These are phyloP conservation scores for Paxillus ammoniavirescens DNA, from an alignment of 768 basidiomycete genomes.

Conservation along the genomic window DNA sequence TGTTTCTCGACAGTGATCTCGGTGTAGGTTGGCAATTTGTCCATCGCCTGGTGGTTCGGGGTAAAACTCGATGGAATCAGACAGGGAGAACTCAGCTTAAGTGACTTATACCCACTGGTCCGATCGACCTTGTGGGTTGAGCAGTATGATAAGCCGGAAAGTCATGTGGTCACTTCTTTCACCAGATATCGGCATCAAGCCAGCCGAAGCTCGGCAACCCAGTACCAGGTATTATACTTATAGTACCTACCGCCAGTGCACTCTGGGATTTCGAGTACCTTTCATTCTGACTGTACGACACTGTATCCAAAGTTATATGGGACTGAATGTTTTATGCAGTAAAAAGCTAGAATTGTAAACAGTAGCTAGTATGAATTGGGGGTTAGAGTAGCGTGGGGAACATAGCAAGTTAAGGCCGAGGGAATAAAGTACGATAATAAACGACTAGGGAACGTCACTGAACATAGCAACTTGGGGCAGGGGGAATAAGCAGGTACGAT, in stretches of 20 bases:
- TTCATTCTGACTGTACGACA: background rate
- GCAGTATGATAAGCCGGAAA: background rate
- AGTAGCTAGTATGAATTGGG: no score
- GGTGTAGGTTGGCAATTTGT: slow-evolving; percentile 25
- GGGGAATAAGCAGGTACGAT: background rate
- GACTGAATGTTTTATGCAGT: slow-evolving; percentile 22
- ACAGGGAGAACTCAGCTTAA: background rate
- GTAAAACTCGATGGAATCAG: background rate
- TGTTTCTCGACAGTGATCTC: slow-evolving; percentile 10
- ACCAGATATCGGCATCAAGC: no score
- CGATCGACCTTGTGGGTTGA: background rate
- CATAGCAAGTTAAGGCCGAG: no score
- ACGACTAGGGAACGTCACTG: background rate
- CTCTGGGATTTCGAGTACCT: no score
- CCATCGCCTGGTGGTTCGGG: slow-evolving; percentile 16
- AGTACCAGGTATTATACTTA: no score
- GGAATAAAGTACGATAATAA: no score
- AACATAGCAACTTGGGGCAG: background rate
- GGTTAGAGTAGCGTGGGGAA: no score
- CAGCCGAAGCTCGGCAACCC: no score
- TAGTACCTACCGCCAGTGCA: no score
- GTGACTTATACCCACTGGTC: background rate
- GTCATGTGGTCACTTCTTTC: background rate
- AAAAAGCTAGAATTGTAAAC: background rate
- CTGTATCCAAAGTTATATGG: slow-evolving; percentile 16